Conservation (phyloP, 306 rosid genomes). For the Vigna mungo region DNA sequence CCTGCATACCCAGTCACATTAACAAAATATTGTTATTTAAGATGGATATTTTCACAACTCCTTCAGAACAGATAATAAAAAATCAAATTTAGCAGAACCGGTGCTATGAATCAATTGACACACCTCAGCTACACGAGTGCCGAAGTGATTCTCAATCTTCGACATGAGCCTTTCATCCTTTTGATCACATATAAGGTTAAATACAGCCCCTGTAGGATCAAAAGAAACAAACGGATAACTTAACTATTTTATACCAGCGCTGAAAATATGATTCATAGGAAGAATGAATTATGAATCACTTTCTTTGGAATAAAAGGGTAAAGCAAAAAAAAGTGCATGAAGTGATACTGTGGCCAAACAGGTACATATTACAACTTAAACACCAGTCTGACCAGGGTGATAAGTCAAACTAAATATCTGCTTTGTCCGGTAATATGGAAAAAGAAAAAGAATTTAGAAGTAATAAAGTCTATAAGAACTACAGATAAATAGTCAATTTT, state of each 20-base stretch:
- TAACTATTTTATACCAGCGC: constrained; percentile 6
- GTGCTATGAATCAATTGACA: constrained; percentile 22
- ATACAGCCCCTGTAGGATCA: constrained; percentile 62
- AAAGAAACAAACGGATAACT: constrained; percentile 19
- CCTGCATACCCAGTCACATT: constrained; percentile 42
- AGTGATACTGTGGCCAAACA: too few species aligned
- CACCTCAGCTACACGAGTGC: constrained; percentile 57
- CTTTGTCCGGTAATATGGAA: too few species aligned
- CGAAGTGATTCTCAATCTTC: constrained; percentile 62
- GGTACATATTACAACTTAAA: too few species aligned
- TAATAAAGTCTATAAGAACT: not conserved
- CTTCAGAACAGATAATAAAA: not conserved
- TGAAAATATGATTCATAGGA: constrained; percentile 16
- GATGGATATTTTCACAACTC: constrained; percentile 12
- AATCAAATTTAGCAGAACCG: constrained; percentile 21
- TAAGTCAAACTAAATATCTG: too few species aligned
- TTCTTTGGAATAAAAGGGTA: constrained; percentile 12
- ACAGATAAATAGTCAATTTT: not conserved
- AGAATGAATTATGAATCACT: constrained; percentile 2
- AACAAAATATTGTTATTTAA: constrained; percentile 39
- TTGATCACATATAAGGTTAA: constrained; percentile 59
- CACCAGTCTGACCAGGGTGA: too few species aligned
- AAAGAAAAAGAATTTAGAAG: too few species aligned
- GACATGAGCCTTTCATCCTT: constrained; percentile 51
- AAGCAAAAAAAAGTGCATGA: not conserved